Base-by-base conservation (phyloP, 116 monocot species). In the Cymodocea nodosa region DNA sequence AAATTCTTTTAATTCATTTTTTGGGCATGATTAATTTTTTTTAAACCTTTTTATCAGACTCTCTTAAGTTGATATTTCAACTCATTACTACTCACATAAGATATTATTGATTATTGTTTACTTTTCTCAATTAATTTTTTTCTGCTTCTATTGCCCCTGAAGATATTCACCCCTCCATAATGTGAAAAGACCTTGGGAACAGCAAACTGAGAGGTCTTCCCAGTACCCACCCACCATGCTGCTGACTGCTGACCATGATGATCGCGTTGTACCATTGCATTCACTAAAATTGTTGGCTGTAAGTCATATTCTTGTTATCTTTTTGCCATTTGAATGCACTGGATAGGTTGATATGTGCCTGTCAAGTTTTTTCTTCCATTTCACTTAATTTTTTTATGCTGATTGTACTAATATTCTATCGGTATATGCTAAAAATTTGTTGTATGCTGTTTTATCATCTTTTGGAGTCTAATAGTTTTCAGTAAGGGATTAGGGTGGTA, bases 101-200 rank as follows among this genome's bases (percentile, higher is more conserved):
- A 56, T 56, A 19, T 56, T 56, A 19, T 56, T n/a, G n/a, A 22
- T 56, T 8, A 9, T 56, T 56, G 10, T 8, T 18, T 22, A 56
- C 12, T n/a, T 19, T 56, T 60, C 6, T 60, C 60, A 15, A 35
- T 35, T 17, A 17, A 15, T n/a, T 50, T 50, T 48, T 23, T 64
- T 64, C 40, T 52, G 3, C n/a, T 25, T 53, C 22, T 44, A 35
- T 64, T 66, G 15, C 37, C 19, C 2, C 10, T 22, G 60, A 30
- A 94, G 92, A 69, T 97, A 97, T 63, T 97, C 97, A 12, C 97
- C 97, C 36, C 80, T 97, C 61, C 97, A 97, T 69, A 97, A 97
- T 71, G 92, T 97, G 24, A 80, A 39, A 69, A 83, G 82, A 67
- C 91, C 92, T 15, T 89, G 88, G 91, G 92, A 89, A 54, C 78